Evolutionary conservation across 2,329 filamentous ascomycete genomes (phyloP).

Genomic region (Cadophora luteo-olivacea): DNA sequence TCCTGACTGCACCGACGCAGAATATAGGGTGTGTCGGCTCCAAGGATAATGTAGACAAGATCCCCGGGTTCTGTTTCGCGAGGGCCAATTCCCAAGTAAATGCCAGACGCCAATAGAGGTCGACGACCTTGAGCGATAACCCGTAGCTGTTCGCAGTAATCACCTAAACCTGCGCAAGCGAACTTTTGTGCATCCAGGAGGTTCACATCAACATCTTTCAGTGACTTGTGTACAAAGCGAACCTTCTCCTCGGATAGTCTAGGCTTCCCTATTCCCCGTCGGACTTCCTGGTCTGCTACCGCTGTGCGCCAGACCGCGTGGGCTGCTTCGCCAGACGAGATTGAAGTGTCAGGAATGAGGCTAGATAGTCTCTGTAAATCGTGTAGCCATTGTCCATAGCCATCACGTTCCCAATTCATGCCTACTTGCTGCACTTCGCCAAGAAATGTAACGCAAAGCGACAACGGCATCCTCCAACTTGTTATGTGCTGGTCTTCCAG

Average conservation of each 20-base stretch:
- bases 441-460: slow-evolving; percentile 14
- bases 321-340: not conserved
- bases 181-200: not conserved
- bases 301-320: slow-evolving; percentile 20
- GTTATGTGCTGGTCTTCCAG: slow-evolving; percentile 14
- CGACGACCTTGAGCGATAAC: too few relatives aligned
- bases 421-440: slow-evolving; percentile 24
- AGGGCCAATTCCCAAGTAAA: too few relatives aligned
- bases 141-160: not conserved
- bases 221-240: not conserved
- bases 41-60: not conserved
- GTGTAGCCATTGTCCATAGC: slow-evolving; percentile 24
- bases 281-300: slow-evolving; percentile 29
- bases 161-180: not conserved
- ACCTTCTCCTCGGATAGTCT: slow-evolving; percentile 26
- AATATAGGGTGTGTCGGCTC: not conserved
- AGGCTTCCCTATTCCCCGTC: slow-evolving; percentile 24
- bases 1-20: not conserved
- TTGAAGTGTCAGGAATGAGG: slow-evolving; percentile 3
- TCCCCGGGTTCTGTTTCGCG: not conserved
- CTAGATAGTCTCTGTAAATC: slow-evolving; percentile 25
- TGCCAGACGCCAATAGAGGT: too few relatives aligned
- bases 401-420: slow-evolving; percentile 23
- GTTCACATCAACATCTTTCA: not conserved
- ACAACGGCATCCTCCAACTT: slow-evolving; percentile 10